Evolutionary conservation across 2,329 filamentous ascomycete species (phyloP), one percentile per base, ranked within the genome.

Genomic region (Ophioceras dolichostomum): DNA sequence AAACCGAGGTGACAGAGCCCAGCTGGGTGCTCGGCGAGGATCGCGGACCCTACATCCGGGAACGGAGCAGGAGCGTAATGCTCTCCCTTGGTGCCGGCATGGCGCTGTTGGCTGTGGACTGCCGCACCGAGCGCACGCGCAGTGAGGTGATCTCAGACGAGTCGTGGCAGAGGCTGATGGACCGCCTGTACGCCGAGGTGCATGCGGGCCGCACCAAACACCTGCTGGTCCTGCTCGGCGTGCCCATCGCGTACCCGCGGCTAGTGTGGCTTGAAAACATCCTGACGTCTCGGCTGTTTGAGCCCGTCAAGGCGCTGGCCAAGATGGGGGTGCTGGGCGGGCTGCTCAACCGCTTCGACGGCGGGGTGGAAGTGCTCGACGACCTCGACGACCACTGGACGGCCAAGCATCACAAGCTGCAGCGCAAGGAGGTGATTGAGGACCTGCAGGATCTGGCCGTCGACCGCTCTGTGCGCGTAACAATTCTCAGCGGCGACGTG

Each of bases 321-420:
- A 82, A 85, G 50, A 73, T 81, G 26, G 88, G 89, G 2, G 59
- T 93, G 46, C 68, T 96, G 36, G 84, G 86, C 4, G 73, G 73
- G 41, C 76, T 93, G 31, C 67, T 94, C 28, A 94, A 94, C 61
- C 83, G 83, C 47, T 88, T 94, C 48, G 88, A 95, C 51, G 87
- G 86, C 17, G 86, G 86, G 14, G 83, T 91, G 5, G 91, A 96
- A 57, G 83, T 96, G 12, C 65, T 94, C 20, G 88, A 94, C 53
- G 87, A 94, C 49, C 63, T 94, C 9, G 89, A 95, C 53, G 91
- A 96, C 56, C 89, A 98, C 54, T 98, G 91, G 91, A 95, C 89
- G 1, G 85, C 89, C 27, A 94, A 86, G 54, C 84, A 87, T 52
- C 88, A 96, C 63, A 98, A 96, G 55, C 70, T 76, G 19, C 91